Base-by-base conservation (phyloP, 805 yeast genomes). In the Myxozyma neotropica region DNA sequence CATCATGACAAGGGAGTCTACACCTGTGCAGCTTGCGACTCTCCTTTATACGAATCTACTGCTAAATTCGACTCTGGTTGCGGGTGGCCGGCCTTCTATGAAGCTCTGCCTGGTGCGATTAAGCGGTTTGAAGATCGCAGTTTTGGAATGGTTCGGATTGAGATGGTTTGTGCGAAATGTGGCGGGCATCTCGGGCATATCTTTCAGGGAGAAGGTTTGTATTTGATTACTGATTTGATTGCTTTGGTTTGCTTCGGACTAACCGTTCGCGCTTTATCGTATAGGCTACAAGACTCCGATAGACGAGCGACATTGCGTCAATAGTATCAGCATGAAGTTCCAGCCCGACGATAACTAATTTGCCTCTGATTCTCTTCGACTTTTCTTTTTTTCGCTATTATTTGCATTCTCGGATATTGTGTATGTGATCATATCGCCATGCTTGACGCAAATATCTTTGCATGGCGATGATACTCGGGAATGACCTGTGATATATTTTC, bases 51-150 rank as follows among this genome's bases (percentile, higher is more conserved):
- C 73, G 80, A 81, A 61, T 85, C 96, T 29, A 77, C 80, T 33
- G 81, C 96, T 2, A 93, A 94, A 73, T 94, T 94, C 69, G 85
- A 87, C 58, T 83, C 96, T 12, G 90, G 90, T 55, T 94, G 99
- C 73, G 99, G 99, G 1, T 94, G 99, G 99, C 99, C 99, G 0
- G 92, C 97, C 0, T 94, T 94, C 73, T 93, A 86, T 73, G 87
- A 89, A 58, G 97, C 96, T 0, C 77, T 89, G 40, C 95, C 96
- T 0, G 92, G 91, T 0, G 80, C 96, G 4, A 80, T 94, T 40
- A 79, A 73, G 21, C 78, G 86, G 12, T 74, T 80, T 59, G 79
- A 77, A 19, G 99, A 94, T 72, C 68, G 58, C 0, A 73, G 86
- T 6, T 74, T 76, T 51, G 98, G 98, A 0, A 91, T 87, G 94